phyloP scores from a whole-genome alignment of 495 filamentous ascomycete genomes.

The Penicillium mononematosum region DNA sequence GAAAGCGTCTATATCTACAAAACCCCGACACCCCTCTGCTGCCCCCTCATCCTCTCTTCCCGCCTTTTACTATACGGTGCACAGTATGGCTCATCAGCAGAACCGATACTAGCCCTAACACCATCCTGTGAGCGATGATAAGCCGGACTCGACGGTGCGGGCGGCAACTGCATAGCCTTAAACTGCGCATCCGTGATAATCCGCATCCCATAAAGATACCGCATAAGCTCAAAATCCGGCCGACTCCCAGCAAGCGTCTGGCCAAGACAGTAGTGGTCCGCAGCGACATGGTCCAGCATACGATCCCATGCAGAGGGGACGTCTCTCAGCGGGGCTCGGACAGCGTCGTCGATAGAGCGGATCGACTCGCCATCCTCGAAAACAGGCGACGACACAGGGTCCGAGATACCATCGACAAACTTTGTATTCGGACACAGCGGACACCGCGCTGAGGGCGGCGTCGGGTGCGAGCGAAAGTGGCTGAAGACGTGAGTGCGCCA shows the following conservation, averaged over 20 bases:
- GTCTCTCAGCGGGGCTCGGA: neutral
- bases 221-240: constrained; percentile 48
- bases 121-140: constrained; percentile 47
- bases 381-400: constrained; percentile 8
- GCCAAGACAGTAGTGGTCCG: constrained; percentile 39
- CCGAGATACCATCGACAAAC: constrained; percentile 30
- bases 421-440: constrained; percentile 39
- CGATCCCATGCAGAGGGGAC: constrained; percentile 35
- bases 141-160: constrained; percentile 43
- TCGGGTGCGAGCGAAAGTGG: constrained; percentile 42
- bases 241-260: constrained; percentile 42
- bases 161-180: constrained; percentile 45
- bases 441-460: constrained; percentile 41
- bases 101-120: constrained; percentile 43
- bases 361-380: neutral
- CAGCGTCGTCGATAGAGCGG: neutral
- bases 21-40: constrained; percentile 39
- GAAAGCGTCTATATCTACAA: constrained; percentile 10
- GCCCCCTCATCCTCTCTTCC: constrained; percentile 44
- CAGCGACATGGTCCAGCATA: constrained; percentile 42
- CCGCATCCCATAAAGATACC: constrained; percentile 42
- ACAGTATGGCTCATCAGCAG: constrained; percentile 47
- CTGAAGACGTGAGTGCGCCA: constrained; percentile 46
- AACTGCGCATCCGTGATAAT: constrained; percentile 49
- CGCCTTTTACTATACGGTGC: constrained; percentile 46